phyloP scores from a whole-genome alignment of 768 basidiomycete genomes.

The Suillus clintonianus region DNA sequence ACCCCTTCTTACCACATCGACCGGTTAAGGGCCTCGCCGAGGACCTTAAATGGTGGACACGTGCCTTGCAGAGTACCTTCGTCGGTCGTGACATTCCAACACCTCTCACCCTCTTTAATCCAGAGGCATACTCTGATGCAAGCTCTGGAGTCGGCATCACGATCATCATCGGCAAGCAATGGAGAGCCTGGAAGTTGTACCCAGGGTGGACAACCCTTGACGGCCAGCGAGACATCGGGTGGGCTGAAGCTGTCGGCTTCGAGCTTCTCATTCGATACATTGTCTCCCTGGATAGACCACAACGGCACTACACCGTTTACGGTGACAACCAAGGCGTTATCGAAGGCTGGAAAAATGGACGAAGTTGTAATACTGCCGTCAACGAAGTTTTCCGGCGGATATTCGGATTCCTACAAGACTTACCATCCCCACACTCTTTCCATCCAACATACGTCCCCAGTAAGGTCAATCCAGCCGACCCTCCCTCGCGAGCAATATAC shows the following conservation, averaged over 20 bases:
- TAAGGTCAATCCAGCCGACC: no score
- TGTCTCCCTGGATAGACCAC: not conserved
- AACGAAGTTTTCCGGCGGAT: slow-evolving; percentile 18
- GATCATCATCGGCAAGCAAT: not conserved
- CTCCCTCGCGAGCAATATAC: not conserved
- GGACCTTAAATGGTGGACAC: slow-evolving; percentile 39
- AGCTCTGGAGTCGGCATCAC: slow-evolving; percentile 6
- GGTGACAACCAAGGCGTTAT: slow-evolving; percentile 21
- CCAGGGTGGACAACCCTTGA: slow-evolving; percentile 9
- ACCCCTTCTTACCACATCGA: slow-evolving; percentile 32
- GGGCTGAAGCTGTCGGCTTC: slow-evolving; percentile 22
- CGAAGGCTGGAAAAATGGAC: slow-evolving; percentile 12
- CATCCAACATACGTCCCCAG: no score
- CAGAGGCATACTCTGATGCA: slow-evolving; percentile 16
- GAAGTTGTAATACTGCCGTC: slow-evolving; percentile 9
- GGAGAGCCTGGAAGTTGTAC: slow-evolving; percentile 20
- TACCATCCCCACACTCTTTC: no score
- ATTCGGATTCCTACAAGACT: not conserved
- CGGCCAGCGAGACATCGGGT: slow-evolving; percentile 15
- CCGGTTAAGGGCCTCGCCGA: slow-evolving; percentile 5
- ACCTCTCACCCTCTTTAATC: not conserved
- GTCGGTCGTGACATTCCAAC: not conserved
- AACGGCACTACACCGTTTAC: not conserved
- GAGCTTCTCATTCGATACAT: not conserved
- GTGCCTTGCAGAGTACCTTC: not conserved